Conservation (phyloP, 2,329 filamentous ascomycete species). For the Penicillium sp. region DNA sequence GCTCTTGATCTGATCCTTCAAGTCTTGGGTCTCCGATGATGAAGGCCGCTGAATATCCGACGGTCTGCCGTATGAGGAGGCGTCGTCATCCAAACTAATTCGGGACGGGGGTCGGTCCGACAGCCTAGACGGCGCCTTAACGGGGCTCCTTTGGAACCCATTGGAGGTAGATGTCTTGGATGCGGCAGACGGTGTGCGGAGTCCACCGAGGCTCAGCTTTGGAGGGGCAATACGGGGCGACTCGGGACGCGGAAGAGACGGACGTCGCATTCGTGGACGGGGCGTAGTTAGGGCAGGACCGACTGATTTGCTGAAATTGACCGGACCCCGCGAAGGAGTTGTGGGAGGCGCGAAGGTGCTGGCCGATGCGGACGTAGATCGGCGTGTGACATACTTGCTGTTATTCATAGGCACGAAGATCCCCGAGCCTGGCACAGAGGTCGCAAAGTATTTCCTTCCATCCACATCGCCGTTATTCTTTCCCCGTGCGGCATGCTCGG, state of each 20-base stretch:
- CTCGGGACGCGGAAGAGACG: conserved; percentile 81
- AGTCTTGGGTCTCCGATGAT: conserved; percentile 31
- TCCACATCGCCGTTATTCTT: conserved; percentile 98
- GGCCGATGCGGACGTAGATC: conserved; percentile 43
- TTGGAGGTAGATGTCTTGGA: conserved; percentile 30
- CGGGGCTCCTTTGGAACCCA: conserved; percentile 48
- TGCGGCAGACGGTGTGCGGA: conserved; percentile 56
- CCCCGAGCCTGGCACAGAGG: conserved; percentile 73
- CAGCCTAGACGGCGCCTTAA: conserved; percentile 38
- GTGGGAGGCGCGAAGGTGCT: conserved; percentile 59
- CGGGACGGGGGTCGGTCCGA: conserved; percentile 42
- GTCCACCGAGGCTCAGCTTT: conserved; percentile 54
- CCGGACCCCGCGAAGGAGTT: conserved; percentile 63
- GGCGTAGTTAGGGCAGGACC: conserved; percentile 69
- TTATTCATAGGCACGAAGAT: conserved; percentile 91
- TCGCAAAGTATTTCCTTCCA: conserved; percentile 78
- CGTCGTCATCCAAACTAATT: conserved; percentile 39
- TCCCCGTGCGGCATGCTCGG: conserved; percentile 75
- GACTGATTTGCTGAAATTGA: conserved; percentile 86
- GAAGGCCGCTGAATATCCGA: conserved; percentile 31
- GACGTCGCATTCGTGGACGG: conserved; percentile 64
- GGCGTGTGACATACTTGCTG: conserved; percentile 62
- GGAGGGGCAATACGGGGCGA: conserved; percentile 67
- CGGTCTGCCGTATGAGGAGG: conserved; percentile 30
- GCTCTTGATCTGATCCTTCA: conserved; percentile 71